Evolutionary conservation across 768 basidiomycete genomes (phyloP), one percentile per base, ranked within the genome.

Genomic region (Boletus rubescentipes): DNA sequence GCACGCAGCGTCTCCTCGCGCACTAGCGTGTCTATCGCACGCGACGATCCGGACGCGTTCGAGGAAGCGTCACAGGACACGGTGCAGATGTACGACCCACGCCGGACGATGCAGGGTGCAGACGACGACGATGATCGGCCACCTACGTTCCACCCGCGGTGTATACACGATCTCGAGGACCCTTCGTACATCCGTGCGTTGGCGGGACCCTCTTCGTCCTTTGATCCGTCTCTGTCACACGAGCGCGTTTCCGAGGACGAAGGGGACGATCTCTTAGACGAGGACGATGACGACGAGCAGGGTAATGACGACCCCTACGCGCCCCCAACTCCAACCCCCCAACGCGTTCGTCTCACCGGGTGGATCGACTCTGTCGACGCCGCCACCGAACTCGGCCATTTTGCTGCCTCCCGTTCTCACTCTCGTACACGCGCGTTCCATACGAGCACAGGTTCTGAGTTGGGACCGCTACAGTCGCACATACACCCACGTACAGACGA

Each of bases 351-450:
- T 18, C 75, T 78, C 49, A 64, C 68, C 0, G 86, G 85, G 0
- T 81, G 76, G 71, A 84, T 88, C 35, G 71, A 77, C 21, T 68
- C 72, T 3, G 81, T 81, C 9, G 82, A 86, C 55, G 72, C 81
- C 54, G 74, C 76, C 5, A 59, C 67, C 3, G 85, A 87, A 58
- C 62, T 87, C 6, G 70, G 73, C 14, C 75, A 75, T 0, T 87
- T 83, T 59, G 75, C 78, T 45, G 66, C 66, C 11, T 76, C 68
- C 21, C 67, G 55, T 16, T 26, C 55, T 18, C 52, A 49, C 18
- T 10, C 46, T 16, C 46, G 31, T 15, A 41, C 54, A 29, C 54
- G 38, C 11, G 16, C 43, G 3, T 38, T 32, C 2, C 34, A 44
- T 16, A 10, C 30, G 37, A 32, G 10, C 16, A 5, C 34, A 5